A percentile compares a stretch with the other conserved stretches of the same genome.
Conservation (phyloP, 768 basidiomycete genomes). For the Amanita subjunquillea region DNA sequence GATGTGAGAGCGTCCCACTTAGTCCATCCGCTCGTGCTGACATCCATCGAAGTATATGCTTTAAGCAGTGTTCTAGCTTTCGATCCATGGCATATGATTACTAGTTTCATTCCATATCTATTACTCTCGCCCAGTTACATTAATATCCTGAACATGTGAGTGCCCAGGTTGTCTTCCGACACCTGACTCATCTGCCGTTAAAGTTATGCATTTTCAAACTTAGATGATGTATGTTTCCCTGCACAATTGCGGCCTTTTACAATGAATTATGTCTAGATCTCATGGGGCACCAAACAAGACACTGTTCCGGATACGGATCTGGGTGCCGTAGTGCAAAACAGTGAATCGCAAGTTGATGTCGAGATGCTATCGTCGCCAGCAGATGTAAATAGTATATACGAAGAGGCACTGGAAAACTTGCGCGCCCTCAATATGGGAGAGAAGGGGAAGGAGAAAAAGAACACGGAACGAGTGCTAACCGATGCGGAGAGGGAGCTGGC, state of each 20-base stretch:
- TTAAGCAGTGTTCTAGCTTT: conserved; percentile 72
- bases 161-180: conserved; percentile 6
- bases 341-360: conserved; percentile 75
- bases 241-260: neutral
- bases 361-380: conserved; percentile 76
- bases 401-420: conserved; percentile 72
- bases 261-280: conserved; percentile 39
- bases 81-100: conserved; percentile 95
- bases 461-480: conserved; percentile 14
- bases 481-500: conserved; percentile 60
- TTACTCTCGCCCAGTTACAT: conserved; percentile 77
- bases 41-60: conserved; percentile 48
- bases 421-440: conserved; percentile 23
- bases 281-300: conserved; percentile 96
- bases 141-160: conserved; percentile 70
- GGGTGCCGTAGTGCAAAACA: conserved; percentile 75
- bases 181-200: neutral
- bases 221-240: conserved; percentile 58
- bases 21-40: neutral
- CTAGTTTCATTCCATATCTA: conserved; percentile 83
- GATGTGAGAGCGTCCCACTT: conserved; percentile 33
- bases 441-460: conserved; percentile 16
- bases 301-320: conserved; percentile 64
- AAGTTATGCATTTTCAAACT: conserved; percentile 79
- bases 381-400: conserved; percentile 76